Conservation (phyloP, 768 basidiomycete genomes). For the Collybia sp. region DNA sequence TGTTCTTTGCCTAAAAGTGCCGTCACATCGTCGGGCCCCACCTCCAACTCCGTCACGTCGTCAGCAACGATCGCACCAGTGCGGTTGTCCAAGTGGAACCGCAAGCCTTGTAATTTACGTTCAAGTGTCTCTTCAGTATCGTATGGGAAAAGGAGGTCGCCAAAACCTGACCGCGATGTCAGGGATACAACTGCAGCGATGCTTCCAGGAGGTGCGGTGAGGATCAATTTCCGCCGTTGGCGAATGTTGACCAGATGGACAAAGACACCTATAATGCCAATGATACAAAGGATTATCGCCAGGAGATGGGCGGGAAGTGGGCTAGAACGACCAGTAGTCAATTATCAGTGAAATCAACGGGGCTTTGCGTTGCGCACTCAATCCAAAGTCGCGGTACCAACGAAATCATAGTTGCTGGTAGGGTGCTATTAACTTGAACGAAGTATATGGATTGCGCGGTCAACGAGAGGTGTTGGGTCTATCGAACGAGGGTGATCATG, state of each 20-base stretch:
- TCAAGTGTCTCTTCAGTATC: slow-evolving; percentile 42
- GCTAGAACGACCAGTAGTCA: slow-evolving; percentile 24
- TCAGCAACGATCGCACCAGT: slow-evolving; percentile 63
- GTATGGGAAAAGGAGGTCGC: slow-evolving; percentile 55
- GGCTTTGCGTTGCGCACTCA: slow-evolving; percentile 36
- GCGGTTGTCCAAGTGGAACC: slow-evolving; percentile 49
- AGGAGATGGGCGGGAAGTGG: slow-evolving; percentile 49
- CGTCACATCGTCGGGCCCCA: slow-evolving; percentile 31
- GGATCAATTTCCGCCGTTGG: slow-evolving; percentile 41
- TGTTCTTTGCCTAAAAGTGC: slow-evolving; percentile 25
- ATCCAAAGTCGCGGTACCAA: slow-evolving; percentile 47
- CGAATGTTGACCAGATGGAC: slow-evolving; percentile 44
- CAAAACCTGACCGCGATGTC: slow-evolving; percentile 59
- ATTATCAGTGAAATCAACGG: neutral
- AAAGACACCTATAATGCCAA: slow-evolving; percentile 42
- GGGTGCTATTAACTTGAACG: slow-evolving; percentile 28
- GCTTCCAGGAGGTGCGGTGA: slow-evolving; percentile 54
- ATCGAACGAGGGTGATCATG: slow-evolving; percentile 1
- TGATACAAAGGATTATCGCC: slow-evolving; percentile 38
- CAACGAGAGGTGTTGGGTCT: slow-evolving; percentile 55
- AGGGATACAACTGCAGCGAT: slow-evolving; percentile 54
- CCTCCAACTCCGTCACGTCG: slow-evolving; percentile 25
- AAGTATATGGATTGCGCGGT: slow-evolving; percentile 61
- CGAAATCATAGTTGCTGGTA: slow-evolving; percentile 35
- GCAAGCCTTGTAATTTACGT: slow-evolving; percentile 43